Evolutionary conservation across 352 stramenopile genomes (phyloP).

Genomic region (Lagenidium giganteum): DNA sequence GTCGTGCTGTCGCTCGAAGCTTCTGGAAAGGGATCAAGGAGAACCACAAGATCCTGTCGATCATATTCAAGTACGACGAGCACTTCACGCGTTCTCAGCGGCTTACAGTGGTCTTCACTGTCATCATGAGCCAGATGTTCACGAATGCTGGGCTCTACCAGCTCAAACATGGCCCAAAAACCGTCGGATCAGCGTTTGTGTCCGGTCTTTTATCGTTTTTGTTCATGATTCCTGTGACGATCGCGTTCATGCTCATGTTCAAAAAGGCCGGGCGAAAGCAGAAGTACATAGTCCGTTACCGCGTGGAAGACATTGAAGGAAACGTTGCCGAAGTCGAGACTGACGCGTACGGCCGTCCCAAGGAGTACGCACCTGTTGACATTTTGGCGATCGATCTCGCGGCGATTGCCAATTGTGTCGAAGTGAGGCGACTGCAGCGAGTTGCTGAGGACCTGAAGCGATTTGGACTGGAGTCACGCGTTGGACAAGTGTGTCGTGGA

Average conservation of each 20-base stretch:
- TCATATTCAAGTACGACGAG: conserved; percentile 72
- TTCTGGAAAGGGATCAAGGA: conserved; percentile 50
- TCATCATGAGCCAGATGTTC: conserved; percentile 72
- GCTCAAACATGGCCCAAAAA: conserved; percentile 41
- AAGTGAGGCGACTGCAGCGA: conserved; percentile 20
- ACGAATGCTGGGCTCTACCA: conserved; percentile 60
- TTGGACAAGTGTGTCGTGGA: conserved; percentile 40
- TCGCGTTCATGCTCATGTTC: conserved; percentile 68
- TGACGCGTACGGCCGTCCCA: conserved; percentile 50
- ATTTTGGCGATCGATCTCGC: conserved; percentile 50
- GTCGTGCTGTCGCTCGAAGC: conserved; percentile 23
- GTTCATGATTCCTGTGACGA: conserved; percentile 56
- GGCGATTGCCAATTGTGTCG: conserved; percentile 37
- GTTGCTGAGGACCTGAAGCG: conserved; percentile 31
- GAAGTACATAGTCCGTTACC: conserved; percentile 58
- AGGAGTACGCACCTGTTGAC: conserved; percentile 39
- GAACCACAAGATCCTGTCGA: conserved; percentile 66
- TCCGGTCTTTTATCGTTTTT: conserved; percentile 50
- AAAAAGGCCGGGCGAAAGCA: conserved; percentile 59
- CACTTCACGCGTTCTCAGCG: conserved; percentile 56
- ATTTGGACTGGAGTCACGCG: conserved; percentile 15
- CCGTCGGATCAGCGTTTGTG: conserved; percentile 39
- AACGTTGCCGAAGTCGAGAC: conserved; percentile 61
- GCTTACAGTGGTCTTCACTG: conserved; percentile 64
- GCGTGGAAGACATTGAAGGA: conserved; percentile 51